A percentile compares a stretch with the other conserved stretches of the same genome.
Conservation (phyloP, 345 rosid genomes). For the Hevea brasiliensis region DNA sequence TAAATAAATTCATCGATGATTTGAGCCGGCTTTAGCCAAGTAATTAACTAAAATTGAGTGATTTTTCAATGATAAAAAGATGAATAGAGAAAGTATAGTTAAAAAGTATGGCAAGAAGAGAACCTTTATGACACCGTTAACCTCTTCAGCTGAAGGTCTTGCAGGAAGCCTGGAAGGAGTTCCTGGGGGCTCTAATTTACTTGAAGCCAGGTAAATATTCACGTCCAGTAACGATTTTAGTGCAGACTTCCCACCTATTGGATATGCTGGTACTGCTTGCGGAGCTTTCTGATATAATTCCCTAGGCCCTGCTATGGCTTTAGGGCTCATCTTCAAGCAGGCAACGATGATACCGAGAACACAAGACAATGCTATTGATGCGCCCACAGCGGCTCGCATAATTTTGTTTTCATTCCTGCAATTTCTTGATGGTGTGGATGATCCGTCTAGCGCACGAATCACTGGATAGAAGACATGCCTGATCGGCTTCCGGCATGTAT, state of each 20-base stretch:
- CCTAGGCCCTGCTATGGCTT: slow-evolving; percentile 47
- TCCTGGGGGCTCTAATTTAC: slow-evolving; percentile 15
- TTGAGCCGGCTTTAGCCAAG: no score
- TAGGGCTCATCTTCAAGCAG: slow-evolving; percentile 32
- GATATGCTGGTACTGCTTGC: slow-evolving; percentile 3
- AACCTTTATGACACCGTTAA: slow-evolving; percentile 50
- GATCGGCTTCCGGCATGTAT: slow-evolving; percentile 6
- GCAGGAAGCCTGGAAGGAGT: slow-evolving; percentile 29
- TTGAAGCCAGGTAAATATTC: slow-evolving; percentile 44
- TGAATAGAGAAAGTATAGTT: no score
- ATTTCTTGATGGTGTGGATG: slow-evolving; percentile 13
- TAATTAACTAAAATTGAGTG: no score
- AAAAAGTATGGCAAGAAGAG: background rate
- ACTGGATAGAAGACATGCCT: slow-evolving; percentile 12
- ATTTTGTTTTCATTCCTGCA: slow-evolving; percentile 16
- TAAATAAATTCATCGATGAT: no score
- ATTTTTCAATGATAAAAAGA: no score
- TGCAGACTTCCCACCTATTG: slow-evolving; percentile 46
- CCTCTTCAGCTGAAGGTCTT: slow-evolving; percentile 42
- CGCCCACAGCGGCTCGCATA: slow-evolving; percentile 17
- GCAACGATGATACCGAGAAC: slow-evolving; percentile 45
- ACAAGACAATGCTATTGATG: slow-evolving; percentile 49
- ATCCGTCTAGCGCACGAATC: slow-evolving; percentile 17
- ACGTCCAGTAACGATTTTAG: slow-evolving; percentile 56
- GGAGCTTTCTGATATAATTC: slow-evolving; percentile 46